Conservation (phyloP, 129 eudicot species). For the Centaurea solstitialis region DNA sequence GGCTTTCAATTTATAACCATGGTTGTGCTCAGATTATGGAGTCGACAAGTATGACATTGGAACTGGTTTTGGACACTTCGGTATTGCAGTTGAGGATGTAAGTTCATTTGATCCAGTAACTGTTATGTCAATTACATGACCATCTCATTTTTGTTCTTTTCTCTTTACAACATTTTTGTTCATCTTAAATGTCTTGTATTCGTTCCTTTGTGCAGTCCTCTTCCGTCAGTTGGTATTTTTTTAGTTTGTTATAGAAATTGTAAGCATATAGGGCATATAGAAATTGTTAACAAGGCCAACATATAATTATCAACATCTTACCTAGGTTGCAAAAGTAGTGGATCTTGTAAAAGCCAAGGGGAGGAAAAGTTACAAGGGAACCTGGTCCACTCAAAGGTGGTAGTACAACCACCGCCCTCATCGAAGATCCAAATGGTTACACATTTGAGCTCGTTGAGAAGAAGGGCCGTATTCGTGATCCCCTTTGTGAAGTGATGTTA, state of each 20-base stretch:
- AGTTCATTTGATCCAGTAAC: constrained; percentile 15
- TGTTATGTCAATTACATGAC: not conserved
- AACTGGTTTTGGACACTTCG: constrained; percentile 82
- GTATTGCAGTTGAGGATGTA: constrained; percentile 80
- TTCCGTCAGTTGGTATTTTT: not conserved
- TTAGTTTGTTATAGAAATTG: not conserved
- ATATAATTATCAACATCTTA: not conserved
- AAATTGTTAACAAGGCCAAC: not conserved
- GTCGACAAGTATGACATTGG: constrained; percentile 80
- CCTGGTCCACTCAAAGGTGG: constrained; percentile 78
- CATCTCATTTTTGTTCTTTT: not conserved
- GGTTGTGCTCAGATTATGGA: constrained; percentile 59
- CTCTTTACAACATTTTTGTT: not conserved
- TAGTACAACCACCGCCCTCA: constrained; percentile 49
- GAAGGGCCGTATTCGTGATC: constrained; percentile 67
- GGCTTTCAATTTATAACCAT: not conserved
- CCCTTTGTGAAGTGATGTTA: constrained; percentile 81
- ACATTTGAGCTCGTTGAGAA: constrained; percentile 78
- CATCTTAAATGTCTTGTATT: not conserved
- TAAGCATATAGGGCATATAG: not conserved
- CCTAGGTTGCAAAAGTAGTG: constrained; percentile 70
- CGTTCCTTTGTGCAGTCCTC: not conserved
- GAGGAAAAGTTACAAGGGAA: constrained; percentile 80
- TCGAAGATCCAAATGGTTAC: constrained; percentile 94
- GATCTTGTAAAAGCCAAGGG: constrained; percentile 77